Evolutionary conservation across 768 basidiomycete genomes (phyloP).

Genomic region (Suillus weaverae): DNA sequence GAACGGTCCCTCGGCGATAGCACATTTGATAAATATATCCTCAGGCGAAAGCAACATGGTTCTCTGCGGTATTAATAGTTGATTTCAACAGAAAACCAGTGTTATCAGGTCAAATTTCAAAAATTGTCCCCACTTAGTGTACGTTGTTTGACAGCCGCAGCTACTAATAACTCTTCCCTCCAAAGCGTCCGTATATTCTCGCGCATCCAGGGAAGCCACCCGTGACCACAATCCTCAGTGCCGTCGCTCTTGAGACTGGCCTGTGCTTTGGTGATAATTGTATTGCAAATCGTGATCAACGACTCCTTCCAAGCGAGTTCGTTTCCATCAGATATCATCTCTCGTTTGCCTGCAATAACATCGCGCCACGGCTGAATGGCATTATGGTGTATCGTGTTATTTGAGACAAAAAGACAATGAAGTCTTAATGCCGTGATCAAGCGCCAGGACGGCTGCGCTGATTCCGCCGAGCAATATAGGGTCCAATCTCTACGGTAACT

Average conservation of each 20-base stretch:
- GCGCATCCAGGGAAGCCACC: slow-evolving; percentile 37
- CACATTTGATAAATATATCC: background rate
- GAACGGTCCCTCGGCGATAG: background rate
- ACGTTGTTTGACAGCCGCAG: slow-evolving; percentile 46
- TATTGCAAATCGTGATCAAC: slow-evolving; percentile 40
- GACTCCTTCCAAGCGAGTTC: slow-evolving; percentile 48
- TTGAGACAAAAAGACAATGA: slow-evolving; percentile 47
- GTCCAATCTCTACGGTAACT: slow-evolving; percentile 68
- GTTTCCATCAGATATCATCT: slow-evolving; percentile 47
- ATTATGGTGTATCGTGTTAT: slow-evolving; percentile 24
- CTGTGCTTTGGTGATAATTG: slow-evolving; percentile 36
- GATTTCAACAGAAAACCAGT: background rate
- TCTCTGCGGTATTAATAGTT: background rate
- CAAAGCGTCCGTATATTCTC: slow-evolving; percentile 52
- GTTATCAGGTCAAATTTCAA: slow-evolving; percentile 23
- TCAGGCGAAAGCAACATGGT: background rate
- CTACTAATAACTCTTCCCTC: slow-evolving; percentile 60
- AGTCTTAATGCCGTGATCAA: slow-evolving; percentile 72
- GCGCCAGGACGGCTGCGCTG: slow-evolving; percentile 79
- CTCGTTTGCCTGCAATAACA: slow-evolving; percentile 47
- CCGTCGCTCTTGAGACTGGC: slow-evolving; percentile 2
- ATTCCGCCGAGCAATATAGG: slow-evolving; percentile 56
- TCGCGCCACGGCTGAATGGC: slow-evolving; percentile 52
- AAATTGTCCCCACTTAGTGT: slow-evolving; percentile 49
- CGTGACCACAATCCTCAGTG: background rate